Percentiles rank a stretch among this genome's conserved stretches.
phyloP scores from a whole-genome alignment of 1,139 yeast species.

The Pichia kudriavzevii region DNA sequence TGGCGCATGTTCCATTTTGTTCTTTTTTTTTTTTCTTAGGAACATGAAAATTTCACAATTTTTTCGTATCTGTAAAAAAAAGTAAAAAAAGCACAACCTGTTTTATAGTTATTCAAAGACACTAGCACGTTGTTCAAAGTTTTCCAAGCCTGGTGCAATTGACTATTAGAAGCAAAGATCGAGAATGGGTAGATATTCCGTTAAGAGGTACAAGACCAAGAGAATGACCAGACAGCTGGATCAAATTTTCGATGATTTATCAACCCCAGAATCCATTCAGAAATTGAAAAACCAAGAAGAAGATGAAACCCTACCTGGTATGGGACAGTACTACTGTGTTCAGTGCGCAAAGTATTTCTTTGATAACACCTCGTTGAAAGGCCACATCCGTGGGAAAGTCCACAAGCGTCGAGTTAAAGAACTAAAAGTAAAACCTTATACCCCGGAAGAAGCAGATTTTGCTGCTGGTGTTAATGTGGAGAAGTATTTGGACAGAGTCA shows the following conservation, averaged over 20 bases:
- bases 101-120: too few species aligned
- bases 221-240: slow-evolving; percentile 84
- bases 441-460: slow-evolving; percentile 83
- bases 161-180: too few species aligned
- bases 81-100: too few species aligned
- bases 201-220: slow-evolving; percentile 68
- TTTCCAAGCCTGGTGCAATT: too few species aligned
- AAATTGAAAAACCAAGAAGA: slow-evolving; percentile 70
- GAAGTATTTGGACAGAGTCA: slow-evolving; percentile 57
- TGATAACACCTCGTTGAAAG: slow-evolving; percentile 61
- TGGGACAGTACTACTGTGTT: slow-evolving; percentile 90
- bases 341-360: slow-evolving; percentile 93
- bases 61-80: not conserved
- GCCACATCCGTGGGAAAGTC: slow-evolving; percentile 66
- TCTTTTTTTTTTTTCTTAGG: too few species aligned
- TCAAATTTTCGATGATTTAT: slow-evolving; percentile 68
- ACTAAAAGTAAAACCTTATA: slow-evolving; percentile 70
- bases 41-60: too few species aligned
- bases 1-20: too few species aligned
- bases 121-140: too few species aligned
- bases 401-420: slow-evolving; percentile 84
- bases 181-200: slow-evolving; percentile 83
- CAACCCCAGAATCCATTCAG: slow-evolving; percentile 53
- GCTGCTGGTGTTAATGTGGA: slow-evolving; percentile 74
- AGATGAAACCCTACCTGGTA: slow-evolving; percentile 86